Evolutionary conservation across 2,329 filamentous ascomycete species (phyloP), one percentile per base, ranked within the genome.

Genomic region (Hirsutella thompsonii): DNA sequence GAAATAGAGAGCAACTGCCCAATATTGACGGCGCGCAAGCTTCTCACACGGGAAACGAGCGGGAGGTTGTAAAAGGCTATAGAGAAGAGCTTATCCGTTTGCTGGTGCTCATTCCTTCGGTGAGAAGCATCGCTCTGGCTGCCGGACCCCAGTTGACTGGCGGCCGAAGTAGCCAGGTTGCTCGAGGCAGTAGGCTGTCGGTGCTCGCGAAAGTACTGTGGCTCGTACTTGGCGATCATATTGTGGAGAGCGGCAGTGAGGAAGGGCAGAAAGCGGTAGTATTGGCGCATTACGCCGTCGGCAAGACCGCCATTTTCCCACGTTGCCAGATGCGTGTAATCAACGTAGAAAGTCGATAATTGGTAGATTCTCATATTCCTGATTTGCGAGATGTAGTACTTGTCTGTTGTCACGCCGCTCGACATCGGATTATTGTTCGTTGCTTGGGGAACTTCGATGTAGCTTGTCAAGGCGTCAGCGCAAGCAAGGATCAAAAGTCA

Each of bases 41-140:
- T 81, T 45, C 89, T 83, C 42, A 95, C 77, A 49, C 89, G 74
- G 2, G 87, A 92, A 13, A 94, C 83, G 2, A 94, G 72, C 1
- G 89, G 86, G 21, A 95, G 68, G 56, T 95, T 94, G 68, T 94
- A 94, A 54, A 95, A 93, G 26, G 89, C 89, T 40, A 95, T 71
- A 4, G 87, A 78, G 60, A 98, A 96, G 30, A 98, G 71, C 68
- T 94, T 95, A 64, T 98, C 92, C 0, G 92, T 95, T 65, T 95
- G 89, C 61, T 95, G 89, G 59, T 94, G 87, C 60, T 94, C 88
- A 42, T 81, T 79, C 23, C 85, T 93, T 63, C 86, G 83, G 52
- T 79, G 77, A 36, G 79, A 76, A 34, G 79, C 72, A 14, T 85
- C 81, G 14, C 74, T 72, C 53, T 81, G 75, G 52, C 69, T 79